Percentiles rank a stretch among this genome's conserved stretches.
Evolutionary conservation across 345 rosid species (phyloP).

Genomic region (Dimocarpus longan): DNA sequence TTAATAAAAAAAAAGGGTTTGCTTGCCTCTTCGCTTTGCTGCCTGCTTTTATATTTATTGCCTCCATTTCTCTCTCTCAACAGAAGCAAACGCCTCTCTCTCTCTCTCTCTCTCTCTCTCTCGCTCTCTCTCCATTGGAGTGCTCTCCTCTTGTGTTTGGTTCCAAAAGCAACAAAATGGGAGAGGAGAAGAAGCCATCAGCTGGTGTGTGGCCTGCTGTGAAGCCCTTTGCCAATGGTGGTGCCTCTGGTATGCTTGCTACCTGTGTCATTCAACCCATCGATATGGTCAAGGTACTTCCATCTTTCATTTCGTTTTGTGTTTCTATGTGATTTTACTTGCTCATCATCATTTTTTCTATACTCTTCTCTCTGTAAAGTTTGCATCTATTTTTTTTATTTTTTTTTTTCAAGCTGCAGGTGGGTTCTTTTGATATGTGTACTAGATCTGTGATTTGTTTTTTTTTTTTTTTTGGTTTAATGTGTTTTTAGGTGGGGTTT

Average conservation of each 20-base stretch:
- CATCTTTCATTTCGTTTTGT: not conserved
- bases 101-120: not conserved
- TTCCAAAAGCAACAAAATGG: constrained; percentile 40
- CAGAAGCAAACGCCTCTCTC: not conserved
- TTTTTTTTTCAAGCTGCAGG: constrained; percentile 4
- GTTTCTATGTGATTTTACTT: not conserved
- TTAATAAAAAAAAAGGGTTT: constrained; percentile 6
- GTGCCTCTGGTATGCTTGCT: constrained; percentile 97
- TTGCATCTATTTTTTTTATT: not conserved
- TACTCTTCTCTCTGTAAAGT: not conserved
- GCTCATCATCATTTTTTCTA: constrained; percentile 2
- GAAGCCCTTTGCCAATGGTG: constrained; percentile 96
- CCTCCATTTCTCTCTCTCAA: not conserved
- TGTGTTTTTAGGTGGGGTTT: not conserved
- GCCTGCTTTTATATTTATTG: not conserved
- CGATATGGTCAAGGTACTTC: constrained; percentile 90
- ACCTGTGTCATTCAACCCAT: constrained; percentile 98
- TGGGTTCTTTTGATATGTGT: constrained; percentile 11
- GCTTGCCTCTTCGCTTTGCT: not conserved
- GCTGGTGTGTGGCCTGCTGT: constrained; percentile 76
- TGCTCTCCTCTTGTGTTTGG: constrained; percentile 12
- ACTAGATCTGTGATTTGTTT: constrained; percentile 45
- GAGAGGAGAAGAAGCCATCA: constrained; percentile 70
- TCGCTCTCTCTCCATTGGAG: not conserved
- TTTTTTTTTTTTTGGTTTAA: constrained; percentile 5